These are phyloP conservation scores for Spongospora subterranea DNA, from an alignment of 208 protist species.

Conservation along the genomic window DNA sequence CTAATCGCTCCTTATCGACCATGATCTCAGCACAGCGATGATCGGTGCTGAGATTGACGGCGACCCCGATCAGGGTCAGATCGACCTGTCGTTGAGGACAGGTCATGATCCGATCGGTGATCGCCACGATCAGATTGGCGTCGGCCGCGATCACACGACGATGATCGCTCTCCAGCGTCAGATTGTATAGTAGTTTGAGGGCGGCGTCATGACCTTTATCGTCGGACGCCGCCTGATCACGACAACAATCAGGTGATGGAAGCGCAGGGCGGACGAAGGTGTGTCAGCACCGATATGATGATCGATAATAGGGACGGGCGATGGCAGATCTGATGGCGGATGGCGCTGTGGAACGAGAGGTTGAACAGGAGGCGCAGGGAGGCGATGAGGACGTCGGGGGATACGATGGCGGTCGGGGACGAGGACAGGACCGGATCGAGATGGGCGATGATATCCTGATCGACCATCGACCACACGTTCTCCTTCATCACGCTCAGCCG, in stretches of 20 bases:
- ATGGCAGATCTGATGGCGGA: neutral
- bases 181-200: conserved; percentile 9
- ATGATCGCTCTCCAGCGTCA: neutral
- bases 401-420: neutral
- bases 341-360: conserved; percentile 14
- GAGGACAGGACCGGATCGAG: neutral
- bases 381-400: too few relatives aligned
- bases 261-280: neutral
- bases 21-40: neutral
- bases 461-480: neutral
- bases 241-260: neutral
- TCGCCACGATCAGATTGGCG: neutral
- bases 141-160: neutral
- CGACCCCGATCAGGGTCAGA: neutral
- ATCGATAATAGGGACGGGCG: neutral
- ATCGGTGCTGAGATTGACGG: conserved; percentile 32
- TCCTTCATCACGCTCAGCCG: neutral
- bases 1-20: neutral
- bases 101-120: neutral
- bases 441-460: neutral
- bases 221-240: neutral
- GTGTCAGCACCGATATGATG: too few relatives aligned
- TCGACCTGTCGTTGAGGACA: neutral
- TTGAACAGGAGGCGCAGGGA: conserved; percentile 6
- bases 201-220: neutral